A percentile compares a stretch with the other conserved stretches of the same genome.
Evolutionary conservation across 2,329 filamentous ascomycete genomes (phyloP).

Genomic region (Cryphonectria parasitica): DNA sequence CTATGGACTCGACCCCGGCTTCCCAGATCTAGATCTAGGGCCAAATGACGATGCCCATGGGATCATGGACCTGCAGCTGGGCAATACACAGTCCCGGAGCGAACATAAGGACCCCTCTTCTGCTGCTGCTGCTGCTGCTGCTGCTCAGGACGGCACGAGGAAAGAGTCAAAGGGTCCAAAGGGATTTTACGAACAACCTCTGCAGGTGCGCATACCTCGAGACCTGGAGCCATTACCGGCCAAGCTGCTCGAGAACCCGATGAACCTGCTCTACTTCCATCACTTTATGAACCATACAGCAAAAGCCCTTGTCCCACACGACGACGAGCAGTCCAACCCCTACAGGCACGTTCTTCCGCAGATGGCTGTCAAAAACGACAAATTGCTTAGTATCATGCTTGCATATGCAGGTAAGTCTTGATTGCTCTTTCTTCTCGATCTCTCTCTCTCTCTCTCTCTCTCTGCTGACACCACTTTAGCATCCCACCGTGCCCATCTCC

Average conservation of each 20-base stretch:
- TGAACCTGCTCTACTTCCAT: conserved; percentile 73
- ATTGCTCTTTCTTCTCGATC: too few species aligned
- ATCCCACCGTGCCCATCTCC: conserved; percentile 76
- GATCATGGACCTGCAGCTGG: conserved; percentile 48
- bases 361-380: conserved; percentile 70
- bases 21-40: conserved; percentile 70
- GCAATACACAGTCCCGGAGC: not conserved
- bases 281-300: conserved; percentile 81
- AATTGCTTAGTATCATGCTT: conserved; percentile 76
- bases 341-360: conserved; percentile 54
- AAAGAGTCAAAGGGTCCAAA: conserved; percentile 51
- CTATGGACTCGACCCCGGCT: conserved; percentile 74
- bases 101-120: not conserved
- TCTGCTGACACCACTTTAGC: conserved; percentile 45
- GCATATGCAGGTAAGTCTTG: conserved; percentile 69
- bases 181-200: conserved; percentile 72
- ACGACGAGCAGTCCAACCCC: conserved; percentile 57
- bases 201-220: conserved; percentile 60
- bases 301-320: conserved; percentile 56
- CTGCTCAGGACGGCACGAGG: conserved; percentile 1
- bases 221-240: conserved; percentile 52
- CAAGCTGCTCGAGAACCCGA: conserved; percentile 69
- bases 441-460: not conserved
- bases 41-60: conserved; percentile 73
- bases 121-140: conserved; percentile 7